Evolutionary conservation across 805 yeast species (phyloP), one percentile per base, ranked within the genome.

Genomic region (Spathaspora boniae): DNA sequence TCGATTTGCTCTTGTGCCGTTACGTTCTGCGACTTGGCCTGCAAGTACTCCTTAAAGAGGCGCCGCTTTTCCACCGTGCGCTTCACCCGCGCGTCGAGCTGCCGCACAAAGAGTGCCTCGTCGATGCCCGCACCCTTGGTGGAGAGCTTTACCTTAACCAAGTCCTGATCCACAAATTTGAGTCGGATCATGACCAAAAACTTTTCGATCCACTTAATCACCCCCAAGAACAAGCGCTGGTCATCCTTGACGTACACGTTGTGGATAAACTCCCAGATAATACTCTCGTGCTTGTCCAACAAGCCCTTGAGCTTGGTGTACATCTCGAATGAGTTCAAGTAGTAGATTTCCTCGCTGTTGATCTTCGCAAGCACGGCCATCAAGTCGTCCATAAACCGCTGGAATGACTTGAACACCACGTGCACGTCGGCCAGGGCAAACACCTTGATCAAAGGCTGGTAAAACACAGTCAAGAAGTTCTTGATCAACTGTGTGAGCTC

Each of bases 241-340:
- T 77, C 67, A 51, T 91, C 98, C 44, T 84, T 78, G n/a, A 70
- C 42, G 56, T 89, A 88, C n/a, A 88, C 75, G 35, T 83, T 80
- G 51, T 86, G 91, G 39, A 91, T 69, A 51, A 91, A 93, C 35
- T 65, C 65, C 66, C 86, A 86, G 31, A 86, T 70, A 9, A 80
- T 69, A 38, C 76, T 78, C 45, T 86, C 85, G 55, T 89, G 95
- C 19, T 76, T 74, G 28, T 79, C 78, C 27, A 87, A 72, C 14
- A 91, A 61, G 8, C 65, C 66, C 53, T 83, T 75, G 26, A 91
- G 74, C 28, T 74, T 70, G 43, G 79, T 74, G 22, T 86, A 89
- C 41, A 85, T 72, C 43, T 83, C 81, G 29, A 74, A 67, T 2
- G 84, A 51, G 26, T 60, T 56, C 24, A 62, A 44, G 12, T 70